Conservation (phyloP, 179 eudicot species). For the Beta lomatogona region DNA sequence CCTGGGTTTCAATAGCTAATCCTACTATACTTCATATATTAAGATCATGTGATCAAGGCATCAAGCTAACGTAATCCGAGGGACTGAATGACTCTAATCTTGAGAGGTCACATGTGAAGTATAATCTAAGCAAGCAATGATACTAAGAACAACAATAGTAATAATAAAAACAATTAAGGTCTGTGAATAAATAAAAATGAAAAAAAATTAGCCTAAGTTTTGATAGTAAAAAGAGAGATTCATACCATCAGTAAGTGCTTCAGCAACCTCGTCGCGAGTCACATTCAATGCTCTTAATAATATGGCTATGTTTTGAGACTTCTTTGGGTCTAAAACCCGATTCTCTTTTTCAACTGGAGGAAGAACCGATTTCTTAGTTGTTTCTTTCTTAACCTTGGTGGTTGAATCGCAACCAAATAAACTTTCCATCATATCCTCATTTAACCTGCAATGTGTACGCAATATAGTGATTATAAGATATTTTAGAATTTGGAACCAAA, state of each 20-base stretch:
- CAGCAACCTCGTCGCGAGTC: constrained; percentile 84
- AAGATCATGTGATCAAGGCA: background rate
- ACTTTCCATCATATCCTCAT: constrained; percentile 93
- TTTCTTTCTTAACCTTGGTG: constrained; percentile 51
- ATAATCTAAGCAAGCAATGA: background rate
- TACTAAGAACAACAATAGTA: background rate
- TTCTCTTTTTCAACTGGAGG: constrained; percentile 71
- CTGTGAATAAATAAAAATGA: background rate
- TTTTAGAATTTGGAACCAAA: background rate
- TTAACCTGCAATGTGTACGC: constrained; percentile 55
- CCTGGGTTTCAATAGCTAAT: background rate
- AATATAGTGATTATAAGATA: constrained; percentile 6
- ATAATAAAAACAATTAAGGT: background rate
- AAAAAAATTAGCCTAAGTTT: background rate
- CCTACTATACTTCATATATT: too few species aligned
- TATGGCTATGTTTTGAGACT: constrained; percentile 94
- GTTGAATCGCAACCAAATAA: constrained; percentile 75
- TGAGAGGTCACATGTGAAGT: background rate
- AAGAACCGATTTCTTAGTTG: constrained; percentile 52
- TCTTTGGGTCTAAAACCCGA: constrained; percentile 93
- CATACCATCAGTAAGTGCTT: constrained; percentile 83
- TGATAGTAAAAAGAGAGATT: background rate
- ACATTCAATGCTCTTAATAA: constrained; percentile 85
- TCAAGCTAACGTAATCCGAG: background rate
- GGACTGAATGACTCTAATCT: background rate